Evolutionary conservation across 176 grass and related monocot species (phyloP), one percentile per base, ranked within the genome.

Genomic region (Avena atlantica): DNA sequence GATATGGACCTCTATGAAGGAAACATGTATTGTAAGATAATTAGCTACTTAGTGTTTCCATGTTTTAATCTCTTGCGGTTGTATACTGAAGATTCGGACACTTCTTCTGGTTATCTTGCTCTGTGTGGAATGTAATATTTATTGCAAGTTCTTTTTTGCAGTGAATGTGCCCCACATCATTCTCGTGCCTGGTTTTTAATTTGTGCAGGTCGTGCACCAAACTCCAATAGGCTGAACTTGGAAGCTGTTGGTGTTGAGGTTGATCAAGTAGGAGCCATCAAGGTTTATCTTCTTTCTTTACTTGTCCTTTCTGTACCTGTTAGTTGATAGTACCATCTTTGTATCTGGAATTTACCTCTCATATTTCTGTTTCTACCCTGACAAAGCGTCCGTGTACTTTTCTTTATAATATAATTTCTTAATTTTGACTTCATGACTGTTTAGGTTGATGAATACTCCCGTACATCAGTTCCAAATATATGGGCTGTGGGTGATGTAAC

Each of bases 401-500:
- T n/a, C 52, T 66, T 4, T 59, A 36, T 90, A 70, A 70, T 24
- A 60, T 55, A 61, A 78, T 68, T 48, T 78, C 4, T 42, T 80
- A 72, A 58, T 27, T 50, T 51, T 11, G 17, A 50, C 19, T 15
- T 82, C 6, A 78, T 16, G 16, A 72, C 45, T 88, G 3, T 77
- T 84, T 90, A 98, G 97, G 97, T 98, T 86, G 97, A 98, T 27
- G 94, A 98, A 71, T 96, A 96, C 77, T 98, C 93, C 86, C 21
- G 90, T 31, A 91, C 93, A 61, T 89, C 74, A 60, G 88, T 94
- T 83, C 90, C 97, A 29, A 98, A 2, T 50, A 85, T 98, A 91
- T 98, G 97, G 97, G 97, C 97, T 85, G 94, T 98, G 63, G 94
- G 97, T 81, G 97, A 98, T 91, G 97, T 96, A 24, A 98, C 97